Evolutionary conservation across 441 rosid genomes (phyloP).

Genomic region (Bocquillonia castaneifolia): DNA sequence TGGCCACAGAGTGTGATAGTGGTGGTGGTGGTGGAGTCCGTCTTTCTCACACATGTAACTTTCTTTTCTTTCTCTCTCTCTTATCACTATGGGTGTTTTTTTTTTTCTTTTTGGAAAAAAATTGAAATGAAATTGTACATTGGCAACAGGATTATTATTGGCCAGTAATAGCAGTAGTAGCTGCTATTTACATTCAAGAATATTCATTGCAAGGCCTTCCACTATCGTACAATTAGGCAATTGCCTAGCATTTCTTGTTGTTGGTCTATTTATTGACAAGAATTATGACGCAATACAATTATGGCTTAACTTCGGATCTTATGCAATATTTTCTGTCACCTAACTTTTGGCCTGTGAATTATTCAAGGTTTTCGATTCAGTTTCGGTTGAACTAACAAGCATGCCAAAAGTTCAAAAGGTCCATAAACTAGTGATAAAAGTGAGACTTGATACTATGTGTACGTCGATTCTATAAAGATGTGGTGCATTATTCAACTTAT

Average conservation of each 20-base stretch:
- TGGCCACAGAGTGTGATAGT: neutral
- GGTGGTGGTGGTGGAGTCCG: neutral
- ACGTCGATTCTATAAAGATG: too few species aligned
- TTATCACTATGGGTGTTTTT: neutral
- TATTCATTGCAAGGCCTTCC: slow-evolving; percentile 12
- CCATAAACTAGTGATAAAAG: too few species aligned
- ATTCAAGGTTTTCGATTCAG: too few species aligned
- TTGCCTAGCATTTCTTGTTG: neutral
- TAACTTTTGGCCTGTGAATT: too few species aligned
- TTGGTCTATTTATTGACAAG: neutral
- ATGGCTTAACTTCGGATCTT: too few species aligned
- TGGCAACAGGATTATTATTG: slow-evolving; percentile 3
- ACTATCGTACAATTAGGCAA: slow-evolving; percentile 4
- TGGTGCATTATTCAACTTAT: too few species aligned
- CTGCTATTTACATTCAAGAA: neutral
- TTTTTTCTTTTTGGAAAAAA: too few species aligned
- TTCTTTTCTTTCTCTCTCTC: neutral
- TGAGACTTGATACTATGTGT: too few species aligned
- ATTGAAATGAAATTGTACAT: neutral
- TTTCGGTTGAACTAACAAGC: too few species aligned
- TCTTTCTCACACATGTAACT: too few species aligned
- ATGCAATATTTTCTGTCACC: too few species aligned
- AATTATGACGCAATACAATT: neutral
- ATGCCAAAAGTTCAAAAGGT: too few species aligned
- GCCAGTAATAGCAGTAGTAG: neutral